Evolutionary conservation across 1,139 yeast genomes (phyloP).

Genomic region (Sugiyamaella castrensis): DNA sequence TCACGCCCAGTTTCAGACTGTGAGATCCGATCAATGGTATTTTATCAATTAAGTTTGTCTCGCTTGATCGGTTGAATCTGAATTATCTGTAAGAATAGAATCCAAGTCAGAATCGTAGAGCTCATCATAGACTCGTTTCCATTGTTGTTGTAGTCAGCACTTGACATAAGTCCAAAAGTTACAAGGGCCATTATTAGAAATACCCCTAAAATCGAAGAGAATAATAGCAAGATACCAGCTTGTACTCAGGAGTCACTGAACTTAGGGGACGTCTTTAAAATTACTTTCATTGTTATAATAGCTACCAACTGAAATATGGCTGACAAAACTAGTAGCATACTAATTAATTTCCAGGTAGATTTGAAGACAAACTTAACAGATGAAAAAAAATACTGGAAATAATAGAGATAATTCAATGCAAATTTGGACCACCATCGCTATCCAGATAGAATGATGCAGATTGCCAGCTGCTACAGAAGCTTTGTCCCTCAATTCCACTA

Average conservation of each 20-base stretch:
- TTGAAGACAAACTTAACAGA: conserved; percentile 17
- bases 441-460: conserved; percentile 28
- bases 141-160: conserved; percentile 14
- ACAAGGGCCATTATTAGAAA: conserved; percentile 18
- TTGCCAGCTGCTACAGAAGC: conserved; percentile 26
- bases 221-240: conserved; percentile 24
- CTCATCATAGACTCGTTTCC: conserved; percentile 1
- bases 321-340: conserved; percentile 16
- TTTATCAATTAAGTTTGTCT: conserved; percentile 12
- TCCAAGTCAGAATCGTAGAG: conserved; percentile 23
- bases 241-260: conserved; percentile 20
- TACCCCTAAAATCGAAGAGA: conserved; percentile 21
- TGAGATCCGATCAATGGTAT: too few species aligned
- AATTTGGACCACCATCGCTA: conserved; percentile 26
- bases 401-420: conserved; percentile 21
- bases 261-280: conserved; percentile 19
- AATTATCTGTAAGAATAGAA: conserved; percentile 16
- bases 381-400: not conserved
- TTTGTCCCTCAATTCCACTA: conserved; percentile 15
- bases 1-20: too few species aligned
- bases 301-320: conserved; percentile 18
- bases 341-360: conserved; percentile 24
- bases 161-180: conserved; percentile 24
- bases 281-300: conserved; percentile 18
- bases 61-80: conserved; percentile 13